These are phyloP conservation scores for Gamarada debralockiae DNA, from an alignment of 495 filamentous ascomycete species.

Conservation along the genomic window DNA sequence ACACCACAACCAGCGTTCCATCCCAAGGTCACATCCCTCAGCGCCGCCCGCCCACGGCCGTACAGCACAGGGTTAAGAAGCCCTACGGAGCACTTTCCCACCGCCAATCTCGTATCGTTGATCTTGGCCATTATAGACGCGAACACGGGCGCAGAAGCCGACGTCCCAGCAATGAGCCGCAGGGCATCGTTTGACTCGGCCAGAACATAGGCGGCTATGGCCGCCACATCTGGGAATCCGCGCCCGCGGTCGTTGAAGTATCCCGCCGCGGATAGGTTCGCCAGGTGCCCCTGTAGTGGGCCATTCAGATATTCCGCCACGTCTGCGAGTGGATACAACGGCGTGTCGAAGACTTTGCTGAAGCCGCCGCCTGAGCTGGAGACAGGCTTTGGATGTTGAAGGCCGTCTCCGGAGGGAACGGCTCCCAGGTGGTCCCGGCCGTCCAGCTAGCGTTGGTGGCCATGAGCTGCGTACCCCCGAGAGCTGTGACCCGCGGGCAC, in stretches of 20 bases:
- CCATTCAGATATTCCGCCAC: conserved; percentile 48
- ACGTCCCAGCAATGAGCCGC: conserved; percentile 27
- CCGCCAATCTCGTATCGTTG: conserved; percentile 52
- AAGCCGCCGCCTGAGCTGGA: conserved; percentile 61
- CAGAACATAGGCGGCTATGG: conserved; percentile 32
- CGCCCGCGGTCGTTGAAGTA: conserved; percentile 35
- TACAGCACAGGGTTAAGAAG: conserved; percentile 59
- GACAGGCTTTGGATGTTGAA: conserved; percentile 51
- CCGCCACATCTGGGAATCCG: conserved; percentile 26
- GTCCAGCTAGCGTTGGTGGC: not conserved
- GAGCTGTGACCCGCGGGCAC: conserved; percentile 74
- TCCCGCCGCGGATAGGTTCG: conserved; percentile 35
- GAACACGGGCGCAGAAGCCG: conserved; percentile 30
- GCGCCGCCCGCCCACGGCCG: conserved; percentile 45
- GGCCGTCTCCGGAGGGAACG: conserved; percentile 23
- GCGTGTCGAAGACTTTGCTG: conserved; percentile 57
- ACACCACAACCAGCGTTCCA: conserved; percentile 53
- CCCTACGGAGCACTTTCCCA: conserved; percentile 51
- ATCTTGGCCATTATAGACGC: conserved; percentile 49
- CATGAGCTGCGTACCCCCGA: conserved; percentile 58
- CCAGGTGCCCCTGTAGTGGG: conserved; percentile 32
- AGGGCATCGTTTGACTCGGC: not conserved
- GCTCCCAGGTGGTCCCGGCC: not conserved
- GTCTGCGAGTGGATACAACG: conserved; percentile 49
- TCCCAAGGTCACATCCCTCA: conserved; percentile 57